These are phyloP conservation scores for Arxiozyma heterogenica DNA, from an alignment of 1,139 yeast genomes.

Conservation along the genomic window DNA sequence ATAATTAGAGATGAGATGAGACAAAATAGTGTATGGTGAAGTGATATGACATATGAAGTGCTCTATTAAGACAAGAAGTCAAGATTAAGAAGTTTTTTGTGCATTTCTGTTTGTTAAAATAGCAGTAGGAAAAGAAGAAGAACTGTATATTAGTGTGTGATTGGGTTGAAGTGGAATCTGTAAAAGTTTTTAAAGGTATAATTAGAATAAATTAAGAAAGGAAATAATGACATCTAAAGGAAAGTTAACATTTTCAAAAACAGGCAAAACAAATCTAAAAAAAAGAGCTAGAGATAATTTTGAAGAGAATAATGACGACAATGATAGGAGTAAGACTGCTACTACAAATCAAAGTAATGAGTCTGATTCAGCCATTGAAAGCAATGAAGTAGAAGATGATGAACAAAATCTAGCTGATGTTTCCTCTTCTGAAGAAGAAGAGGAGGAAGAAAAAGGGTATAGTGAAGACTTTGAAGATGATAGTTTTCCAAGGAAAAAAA, in stretches of 20 bases:
- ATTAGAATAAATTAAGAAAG: too few species aligned
- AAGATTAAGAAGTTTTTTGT: too few species aligned
- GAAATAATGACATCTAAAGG: conserved; percentile 1
- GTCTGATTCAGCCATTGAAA: background rate
- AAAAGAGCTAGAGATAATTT: conserved; percentile 4
- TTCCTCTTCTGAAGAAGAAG: conserved; percentile 12
- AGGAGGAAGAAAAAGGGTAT: conserved; percentile 27
- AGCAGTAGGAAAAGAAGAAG: background rate
- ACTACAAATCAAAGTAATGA: background rate
- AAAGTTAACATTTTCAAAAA: background rate
- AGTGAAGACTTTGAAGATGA: conserved; percentile 33
- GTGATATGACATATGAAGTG: too few species aligned
- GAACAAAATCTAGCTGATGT: conserved; percentile 13
- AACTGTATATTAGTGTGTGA: background rate
- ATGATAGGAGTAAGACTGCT: background rate
- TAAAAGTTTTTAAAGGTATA: background rate
- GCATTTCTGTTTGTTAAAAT: too few species aligned
- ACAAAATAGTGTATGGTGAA: too few species aligned
- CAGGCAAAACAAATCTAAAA: background rate
- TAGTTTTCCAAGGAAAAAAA: conserved; percentile 39
- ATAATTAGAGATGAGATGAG: background rate
- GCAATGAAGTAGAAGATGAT: conserved; percentile 9
- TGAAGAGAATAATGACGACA: background rate
- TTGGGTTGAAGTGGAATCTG: background rate
- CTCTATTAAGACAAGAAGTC: too few species aligned